Percentiles rank a stretch among this genome's conserved stretches.
Conservation (phyloP, 108 stramenopile genomes). For the Discostella pseudostelligera region DNA sequence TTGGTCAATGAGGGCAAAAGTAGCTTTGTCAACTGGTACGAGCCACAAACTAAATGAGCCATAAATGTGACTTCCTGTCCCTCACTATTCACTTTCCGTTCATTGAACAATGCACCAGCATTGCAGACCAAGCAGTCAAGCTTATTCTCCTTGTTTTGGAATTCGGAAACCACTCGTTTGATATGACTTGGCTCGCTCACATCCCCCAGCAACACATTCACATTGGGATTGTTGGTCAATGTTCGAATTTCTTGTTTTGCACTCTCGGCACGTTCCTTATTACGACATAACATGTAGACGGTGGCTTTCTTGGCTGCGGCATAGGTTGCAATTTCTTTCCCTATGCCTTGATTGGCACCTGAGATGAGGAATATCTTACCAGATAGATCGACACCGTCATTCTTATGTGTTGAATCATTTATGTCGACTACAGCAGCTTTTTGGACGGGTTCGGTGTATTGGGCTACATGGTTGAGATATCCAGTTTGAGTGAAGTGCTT, state of each 20-base stretch:
- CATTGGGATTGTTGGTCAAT: conserved; percentile 53
- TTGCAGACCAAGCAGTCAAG: conserved; percentile 90
- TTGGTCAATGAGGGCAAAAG: conserved; percentile 55
- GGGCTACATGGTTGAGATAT: conserved; percentile 59
- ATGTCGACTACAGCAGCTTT: conserved; percentile 39
- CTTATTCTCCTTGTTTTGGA: conserved; percentile 59
- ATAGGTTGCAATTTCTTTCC: conserved; percentile 82
- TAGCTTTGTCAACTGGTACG: conserved; percentile 75
- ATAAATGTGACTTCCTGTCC: conserved; percentile 90
- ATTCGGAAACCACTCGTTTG: conserved; percentile 48
- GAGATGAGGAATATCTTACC: conserved; percentile 81
- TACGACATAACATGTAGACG: conserved; percentile 91
- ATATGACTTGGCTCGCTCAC: conserved; percentile 68
- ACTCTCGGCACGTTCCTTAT: conserved; percentile 73
- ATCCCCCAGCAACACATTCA: conserved; percentile 67
- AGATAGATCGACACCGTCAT: conserved; percentile 68
- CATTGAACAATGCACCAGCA: conserved; percentile 88
- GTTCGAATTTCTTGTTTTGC: conserved; percentile 75
- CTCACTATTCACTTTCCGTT: conserved; percentile 72
- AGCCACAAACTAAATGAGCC: conserved; percentile 81
- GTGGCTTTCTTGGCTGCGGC: conserved; percentile 82
- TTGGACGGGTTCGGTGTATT: conserved; percentile 72
- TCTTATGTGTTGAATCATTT: conserved; percentile 30
- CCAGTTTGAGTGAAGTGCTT: conserved; percentile 80
- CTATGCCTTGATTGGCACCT: conserved; percentile 88